Base-by-base conservation (phyloP, 2,329 filamentous ascomycete genomes). In the Trichoderma asperellum region DNA sequence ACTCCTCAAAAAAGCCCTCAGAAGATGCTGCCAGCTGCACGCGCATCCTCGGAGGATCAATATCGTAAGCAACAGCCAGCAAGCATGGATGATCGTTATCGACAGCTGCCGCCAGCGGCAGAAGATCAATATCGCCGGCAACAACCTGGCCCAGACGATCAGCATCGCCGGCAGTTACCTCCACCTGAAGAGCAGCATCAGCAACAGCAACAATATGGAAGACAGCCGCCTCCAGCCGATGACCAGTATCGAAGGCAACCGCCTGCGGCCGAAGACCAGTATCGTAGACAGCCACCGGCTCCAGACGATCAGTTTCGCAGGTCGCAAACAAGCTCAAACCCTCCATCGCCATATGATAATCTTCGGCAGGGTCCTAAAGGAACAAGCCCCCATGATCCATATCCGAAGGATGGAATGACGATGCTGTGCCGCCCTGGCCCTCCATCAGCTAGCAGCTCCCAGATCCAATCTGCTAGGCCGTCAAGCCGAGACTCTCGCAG, bases 361-460 rank as follows among this genome's bases (percentile, higher is more conserved):
- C 83, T 82, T 68, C 89, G 94, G 72, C 77, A 81, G 59, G 86
- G 86, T 3, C 85, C 89, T 29, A 88, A 92, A 70, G 85, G 89
- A 4, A 81, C 88, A 16, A 87, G 97, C 2, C 94, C 95, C 16
- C 94, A 97, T 75, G 96, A 98, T 74, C 93, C 96, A 11, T 97
- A 97, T 77, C 94, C 95, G 0, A 88, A 91, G 79, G 95, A 98
- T 77, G 95, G 94, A 5, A 98, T 98, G 94, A 97, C 95, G 0
- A 97, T 98, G 88, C 91, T 97, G 72, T 98, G 95, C 80, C 89
- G 94, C 70, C 90, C 92, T 49, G 91, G 89, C 4, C 87, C 90
- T 49, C 76, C 77, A 18, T 81, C 88, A 81, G 80, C 94, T 86
- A 80, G 79, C 43, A 81, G 80, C 71, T 83, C 82, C 5, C 80